Conservation (phyloP, 192 early-diverging fungal species). For the Dissophora globulifera region DNA sequence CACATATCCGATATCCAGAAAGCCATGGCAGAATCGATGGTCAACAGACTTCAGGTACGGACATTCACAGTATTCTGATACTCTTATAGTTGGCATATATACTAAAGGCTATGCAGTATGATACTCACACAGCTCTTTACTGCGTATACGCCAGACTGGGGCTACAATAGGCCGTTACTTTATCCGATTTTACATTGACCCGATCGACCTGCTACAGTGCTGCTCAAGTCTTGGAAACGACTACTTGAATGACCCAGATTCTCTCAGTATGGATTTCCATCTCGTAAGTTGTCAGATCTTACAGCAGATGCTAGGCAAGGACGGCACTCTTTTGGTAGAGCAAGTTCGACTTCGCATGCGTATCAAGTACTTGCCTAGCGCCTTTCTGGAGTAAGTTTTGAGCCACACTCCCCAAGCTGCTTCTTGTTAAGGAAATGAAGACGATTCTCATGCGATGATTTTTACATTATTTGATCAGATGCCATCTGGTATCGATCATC, state of each 20-base stretch:
- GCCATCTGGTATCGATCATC: conserved; percentile 8
- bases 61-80: background rate
- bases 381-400: conserved; percentile 20
- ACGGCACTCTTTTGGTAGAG: conserved; percentile 23
- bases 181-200: conserved; percentile 19
- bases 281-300: conserved; percentile 20
- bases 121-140: background rate
- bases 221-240: conserved; percentile 37
- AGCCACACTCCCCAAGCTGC: too few relatives aligned
- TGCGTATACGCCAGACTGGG: background rate
- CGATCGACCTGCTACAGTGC: conserved; percentile 19
- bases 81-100: background rate
- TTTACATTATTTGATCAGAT: too few relatives aligned
- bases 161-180: conserved; percentile 16
- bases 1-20: conserved; percentile 30
- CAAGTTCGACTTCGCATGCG: conserved; percentile 35
- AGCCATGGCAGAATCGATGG: conserved; percentile 19
- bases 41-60: conserved; percentile 5
- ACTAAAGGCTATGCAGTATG: background rate
- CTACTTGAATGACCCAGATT: conserved; percentile 10
- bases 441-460: too few relatives aligned
- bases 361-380: conserved; percentile 14
- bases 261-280: conserved; percentile 13
- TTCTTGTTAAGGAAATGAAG: background rate
- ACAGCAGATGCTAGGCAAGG: conserved; percentile 27